phyloP scores from a whole-genome alignment of 2,329 filamentous ascomycete species.

The Escovopsis weberi region DNA sequence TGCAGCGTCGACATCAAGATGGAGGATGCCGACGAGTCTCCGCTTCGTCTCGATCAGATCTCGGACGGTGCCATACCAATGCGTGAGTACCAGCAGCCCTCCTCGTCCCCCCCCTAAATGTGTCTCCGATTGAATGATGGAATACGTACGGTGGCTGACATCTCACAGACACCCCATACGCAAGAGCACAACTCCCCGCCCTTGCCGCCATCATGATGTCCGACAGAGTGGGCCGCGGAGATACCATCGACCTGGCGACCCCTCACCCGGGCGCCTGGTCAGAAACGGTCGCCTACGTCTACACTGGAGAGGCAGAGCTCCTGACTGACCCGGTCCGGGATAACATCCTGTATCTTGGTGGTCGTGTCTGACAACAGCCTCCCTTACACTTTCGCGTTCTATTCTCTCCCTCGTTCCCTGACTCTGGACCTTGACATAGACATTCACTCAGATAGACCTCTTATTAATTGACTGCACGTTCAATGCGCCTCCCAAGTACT shows the following conservation, averaged over 20 bases:
- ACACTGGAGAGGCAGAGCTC: constrained; percentile 32
- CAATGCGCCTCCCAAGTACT: too few species aligned
- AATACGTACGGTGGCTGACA: background rate
- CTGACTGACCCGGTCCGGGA: constrained; percentile 31
- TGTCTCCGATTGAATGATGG: too few species aligned
- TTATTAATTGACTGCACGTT: too few species aligned
- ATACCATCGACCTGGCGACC: constrained; percentile 42
- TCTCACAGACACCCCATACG: constrained; percentile 15
- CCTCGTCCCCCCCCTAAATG: too few species aligned
- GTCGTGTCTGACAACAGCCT: constrained; percentile 22
- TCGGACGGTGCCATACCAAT: constrained; percentile 4
- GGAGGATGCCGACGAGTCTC: background rate
- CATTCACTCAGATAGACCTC: too few species aligned
- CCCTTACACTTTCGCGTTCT: background rate
- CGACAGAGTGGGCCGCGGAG: constrained; percentile 34
- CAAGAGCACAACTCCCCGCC: constrained; percentile 30
- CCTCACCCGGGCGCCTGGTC: constrained; percentile 42
- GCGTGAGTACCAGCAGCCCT: constrained; percentile 2
- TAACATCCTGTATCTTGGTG: constrained; percentile 42
- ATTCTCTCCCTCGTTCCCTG: background rate
- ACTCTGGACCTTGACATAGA: too few species aligned
- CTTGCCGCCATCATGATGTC: constrained; percentile 41
- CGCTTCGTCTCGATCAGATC: background rate
- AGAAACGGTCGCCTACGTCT: constrained; percentile 40
- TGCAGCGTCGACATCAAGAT: background rate